Evolutionary conservation across 371 early-diverging fungal genomes (phyloP).

Genomic region (Haplosporangium sp.): DNA sequence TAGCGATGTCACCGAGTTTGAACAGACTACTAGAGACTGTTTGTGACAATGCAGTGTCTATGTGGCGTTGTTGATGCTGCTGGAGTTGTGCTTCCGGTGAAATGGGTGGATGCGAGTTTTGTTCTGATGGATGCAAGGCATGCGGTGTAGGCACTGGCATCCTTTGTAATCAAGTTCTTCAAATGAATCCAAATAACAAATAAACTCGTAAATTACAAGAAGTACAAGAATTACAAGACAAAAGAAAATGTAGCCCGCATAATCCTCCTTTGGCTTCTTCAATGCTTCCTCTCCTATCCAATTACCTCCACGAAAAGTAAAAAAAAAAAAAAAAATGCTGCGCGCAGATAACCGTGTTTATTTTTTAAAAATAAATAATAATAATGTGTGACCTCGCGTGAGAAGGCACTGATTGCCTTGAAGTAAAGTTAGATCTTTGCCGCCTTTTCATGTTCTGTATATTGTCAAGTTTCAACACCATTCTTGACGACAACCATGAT

Average conservation of each 20-base stretch:
- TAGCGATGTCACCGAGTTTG: neutral
- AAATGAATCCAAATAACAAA: neutral
- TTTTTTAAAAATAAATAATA: neutral
- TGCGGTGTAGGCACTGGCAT: slow-evolving; percentile 33
- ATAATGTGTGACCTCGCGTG: slow-evolving; percentile 15
- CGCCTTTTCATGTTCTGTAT: slow-evolving; percentile 1
- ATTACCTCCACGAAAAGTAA: neutral
- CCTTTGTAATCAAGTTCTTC: slow-evolving; percentile 9
- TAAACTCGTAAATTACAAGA: neutral
- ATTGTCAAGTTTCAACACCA: slow-evolving; percentile 90
- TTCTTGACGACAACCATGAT: slow-evolving; percentile 94
- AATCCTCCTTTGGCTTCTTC: neutral
- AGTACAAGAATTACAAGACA: neutral
- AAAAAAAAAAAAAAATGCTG: neutral
- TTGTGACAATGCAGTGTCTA: neutral
- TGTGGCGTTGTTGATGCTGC: slow-evolving; percentile 1
- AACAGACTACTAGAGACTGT: neutral
- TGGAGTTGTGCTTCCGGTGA: neutral
- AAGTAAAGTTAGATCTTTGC: neutral
- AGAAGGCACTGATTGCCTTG: neutral
- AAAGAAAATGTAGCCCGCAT: neutral
- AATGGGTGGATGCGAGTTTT: slow-evolving; percentile 2
- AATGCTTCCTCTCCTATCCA: neutral
- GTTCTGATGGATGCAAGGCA: slow-evolving; percentile 19
- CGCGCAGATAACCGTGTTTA: neutral